Conservation (phyloP, 192 early-diverging fungal genomes). For the Geranomyces variabilis region DNA sequence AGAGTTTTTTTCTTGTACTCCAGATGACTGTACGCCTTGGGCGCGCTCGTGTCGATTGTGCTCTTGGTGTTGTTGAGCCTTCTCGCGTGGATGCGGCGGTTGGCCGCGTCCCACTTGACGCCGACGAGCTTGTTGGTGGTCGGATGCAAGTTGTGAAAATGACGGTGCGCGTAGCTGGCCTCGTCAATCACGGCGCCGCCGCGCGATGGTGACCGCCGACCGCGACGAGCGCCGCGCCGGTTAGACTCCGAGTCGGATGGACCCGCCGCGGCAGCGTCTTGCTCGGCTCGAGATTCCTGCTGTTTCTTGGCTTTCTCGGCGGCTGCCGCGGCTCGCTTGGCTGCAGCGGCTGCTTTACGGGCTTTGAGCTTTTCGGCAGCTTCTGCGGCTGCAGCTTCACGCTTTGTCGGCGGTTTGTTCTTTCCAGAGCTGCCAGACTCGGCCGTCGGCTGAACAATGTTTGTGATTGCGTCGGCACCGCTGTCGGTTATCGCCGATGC, state of each 20-base stretch:
- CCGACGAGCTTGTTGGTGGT: conserved; percentile 45
- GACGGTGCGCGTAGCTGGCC: conserved; percentile 33
- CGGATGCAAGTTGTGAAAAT: conserved; percentile 50
- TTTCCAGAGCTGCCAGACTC: neutral
- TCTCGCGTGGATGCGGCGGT: conserved; percentile 34
- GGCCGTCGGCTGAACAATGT: neutral
- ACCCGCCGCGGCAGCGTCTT: neutral
- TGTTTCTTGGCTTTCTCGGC: conserved; percentile 5
- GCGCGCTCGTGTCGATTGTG: conserved; percentile 47
- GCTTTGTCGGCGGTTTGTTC: neutral
- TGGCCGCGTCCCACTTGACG: conserved; percentile 46
- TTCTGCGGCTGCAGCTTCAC: neutral
- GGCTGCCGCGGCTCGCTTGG: neutral
- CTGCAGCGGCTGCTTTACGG: neutral
- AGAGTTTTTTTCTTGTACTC: conserved; percentile 48
- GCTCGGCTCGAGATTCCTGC: neutral
- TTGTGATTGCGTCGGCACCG: neutral
- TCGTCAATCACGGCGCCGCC: neutral
- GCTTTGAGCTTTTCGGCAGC: neutral
- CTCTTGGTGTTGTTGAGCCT: conserved; percentile 36
- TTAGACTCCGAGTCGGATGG: neutral
- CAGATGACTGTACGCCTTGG: conserved; percentile 46
- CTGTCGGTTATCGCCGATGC: neutral
- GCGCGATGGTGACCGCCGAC: neutral
- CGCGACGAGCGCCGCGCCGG: neutral